Base-by-base conservation (phyloP, 352 stramenopile species). In the Phytophthora ramorum region DNA sequence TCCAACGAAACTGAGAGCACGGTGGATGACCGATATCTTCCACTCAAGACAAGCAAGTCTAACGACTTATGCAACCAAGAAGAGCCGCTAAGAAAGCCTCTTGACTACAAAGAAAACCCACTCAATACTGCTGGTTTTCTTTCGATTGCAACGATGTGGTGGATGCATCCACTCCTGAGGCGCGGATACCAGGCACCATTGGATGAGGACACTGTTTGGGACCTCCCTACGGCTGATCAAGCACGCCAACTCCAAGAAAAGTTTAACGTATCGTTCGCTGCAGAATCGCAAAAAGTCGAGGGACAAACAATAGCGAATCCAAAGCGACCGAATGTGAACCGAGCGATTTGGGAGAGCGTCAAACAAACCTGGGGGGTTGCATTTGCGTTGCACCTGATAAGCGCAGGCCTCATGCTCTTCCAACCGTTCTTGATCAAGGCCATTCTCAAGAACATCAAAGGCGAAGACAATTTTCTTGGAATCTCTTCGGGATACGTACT, bases 351-450 rank as follows among this genome's bases (percentile, higher is more conserved):
- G 73, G 47, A 69, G 17, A 69, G 73, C 2, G 80, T 78, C 12
- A 63, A 72, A 34, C 28, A 55, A 17, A 78, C 62, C 7, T 74
- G 78, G 38, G 26, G 22, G 13, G 43, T 69, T 16, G 71, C 76
- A 0, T 61, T 81, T 13, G 56, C 8, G 4, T 41, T 83, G 14
- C 65, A 80, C 16, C n/a, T 79, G 12, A 19, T 71, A 16, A 82
- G 73, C 62, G 69, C 58, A n/a, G 44, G 26, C 6, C 63, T 79
- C n/a, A 78, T 66, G 14, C 51, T 84, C 7, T 56, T 79, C 32
- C 76, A 83, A 63, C 80, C 78, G 26, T 69, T 89, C 38, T 49
- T 89, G 44, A 84, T 89, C 78, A 89, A 86, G 53, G 64, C 73
- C 4, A 69, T 89, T 24, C 60, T 89, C 1, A 47, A 85, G 41